Percentiles rank a stretch among this genome's conserved stretches.
These are phyloP conservation scores for Alternaria hordeiaustralica DNA, from an alignment of 2,329 filamentous ascomycete species.

Conservation along the genomic window DNA sequence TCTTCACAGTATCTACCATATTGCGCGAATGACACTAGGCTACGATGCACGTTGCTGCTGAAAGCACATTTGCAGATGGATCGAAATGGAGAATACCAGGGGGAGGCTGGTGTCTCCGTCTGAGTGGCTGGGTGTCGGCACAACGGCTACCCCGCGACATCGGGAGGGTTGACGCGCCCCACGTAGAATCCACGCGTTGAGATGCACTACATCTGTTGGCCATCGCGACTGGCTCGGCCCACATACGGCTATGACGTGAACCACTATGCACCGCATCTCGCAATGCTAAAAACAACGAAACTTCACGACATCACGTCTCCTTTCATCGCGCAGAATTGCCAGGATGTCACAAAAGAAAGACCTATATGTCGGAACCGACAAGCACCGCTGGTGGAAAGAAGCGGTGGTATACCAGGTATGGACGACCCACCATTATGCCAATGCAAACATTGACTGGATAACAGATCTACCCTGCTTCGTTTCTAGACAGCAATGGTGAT, in stretches of 20 bases:
- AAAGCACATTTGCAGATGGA: background rate
- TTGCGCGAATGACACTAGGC: background rate
- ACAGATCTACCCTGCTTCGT: conserved; percentile 65
- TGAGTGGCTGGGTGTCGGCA: conserved; percentile 9
- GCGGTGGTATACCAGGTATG: conserved; percentile 62
- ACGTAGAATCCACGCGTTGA: conserved; percentile 3
- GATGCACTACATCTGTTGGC: conserved; percentile 2
- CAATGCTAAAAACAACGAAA: background rate
- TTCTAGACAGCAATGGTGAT: conserved; percentile 64
- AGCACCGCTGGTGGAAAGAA: conserved; percentile 65
- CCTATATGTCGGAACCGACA: conserved; percentile 42
- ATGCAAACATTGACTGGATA: background rate
- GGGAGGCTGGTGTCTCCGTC: background rate
- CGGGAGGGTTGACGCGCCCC: conserved; percentile 1
- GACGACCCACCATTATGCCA: background rate
- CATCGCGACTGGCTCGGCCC: background rate
- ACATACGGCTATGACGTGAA: conserved; percentile 10
- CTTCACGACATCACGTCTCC: background rate
- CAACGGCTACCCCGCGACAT: background rate
- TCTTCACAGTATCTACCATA: background rate
- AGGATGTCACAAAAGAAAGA: conserved; percentile 20
- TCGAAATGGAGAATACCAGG: background rate
- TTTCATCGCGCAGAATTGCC: conserved; percentile 3
- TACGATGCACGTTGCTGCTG: background rate
- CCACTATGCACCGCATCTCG: background rate